These are phyloP conservation scores for Polygonum aviculare DNA, from an alignment of 148 eudicot genomes.

Conservation along the genomic window DNA sequence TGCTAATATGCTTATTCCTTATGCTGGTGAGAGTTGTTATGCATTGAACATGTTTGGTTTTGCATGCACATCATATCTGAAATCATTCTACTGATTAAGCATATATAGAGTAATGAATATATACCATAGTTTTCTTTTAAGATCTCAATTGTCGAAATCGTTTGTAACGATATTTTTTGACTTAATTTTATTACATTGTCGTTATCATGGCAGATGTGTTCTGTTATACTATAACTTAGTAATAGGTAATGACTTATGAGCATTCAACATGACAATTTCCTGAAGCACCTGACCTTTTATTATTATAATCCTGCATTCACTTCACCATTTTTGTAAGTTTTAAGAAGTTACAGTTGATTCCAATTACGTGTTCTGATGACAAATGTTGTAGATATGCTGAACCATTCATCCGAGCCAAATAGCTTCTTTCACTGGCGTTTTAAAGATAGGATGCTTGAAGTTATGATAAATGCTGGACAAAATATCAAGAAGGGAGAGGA, in stretches of 20 bases:
- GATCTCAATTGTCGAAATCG: background rate
- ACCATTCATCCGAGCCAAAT: conserved; percentile 93
- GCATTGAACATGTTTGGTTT: background rate
- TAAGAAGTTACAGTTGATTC: background rate
- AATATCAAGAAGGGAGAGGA: conserved; percentile 79
- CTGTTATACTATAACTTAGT: background rate
- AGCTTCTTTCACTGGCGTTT: conserved; percentile 99
- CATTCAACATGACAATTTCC: background rate
- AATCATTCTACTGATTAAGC: background rate
- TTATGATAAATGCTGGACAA: conserved; percentile 95
- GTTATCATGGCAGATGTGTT: background rate
- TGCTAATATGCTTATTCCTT: conserved; percentile 86
- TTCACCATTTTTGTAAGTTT: background rate
- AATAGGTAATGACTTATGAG: background rate
- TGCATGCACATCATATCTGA: background rate
- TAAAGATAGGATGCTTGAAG: conserved; percentile 97
- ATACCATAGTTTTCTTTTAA: background rate
- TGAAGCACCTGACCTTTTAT: background rate
- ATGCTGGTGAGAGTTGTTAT: conserved; percentile 52
- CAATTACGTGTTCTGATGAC: background rate
- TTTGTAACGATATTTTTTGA: background rate
- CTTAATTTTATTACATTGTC: background rate
- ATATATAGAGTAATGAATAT: background rate
- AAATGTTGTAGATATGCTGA: conserved; percentile 72
- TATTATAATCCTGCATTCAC: background rate